Percentiles rank a stretch among this genome's conserved stretches.
These are phyloP conservation scores for Podila verticillata DNA, from an alignment of 192 early-diverging fungal species.

Conservation along the genomic window DNA sequence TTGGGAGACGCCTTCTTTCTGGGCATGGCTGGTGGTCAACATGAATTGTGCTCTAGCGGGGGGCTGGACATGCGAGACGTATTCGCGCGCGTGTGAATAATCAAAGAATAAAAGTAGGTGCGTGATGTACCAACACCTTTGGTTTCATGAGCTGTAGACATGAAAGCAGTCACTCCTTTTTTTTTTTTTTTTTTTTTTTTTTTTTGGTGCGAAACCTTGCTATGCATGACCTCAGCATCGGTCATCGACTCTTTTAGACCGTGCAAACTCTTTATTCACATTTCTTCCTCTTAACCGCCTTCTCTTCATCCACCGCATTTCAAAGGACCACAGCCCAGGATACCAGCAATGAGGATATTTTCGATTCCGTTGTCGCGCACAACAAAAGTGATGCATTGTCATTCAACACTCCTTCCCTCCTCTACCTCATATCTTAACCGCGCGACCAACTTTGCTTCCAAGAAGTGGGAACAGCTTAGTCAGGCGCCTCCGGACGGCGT, in stretches of 20 bases:
- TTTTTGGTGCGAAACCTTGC: too few species aligned
- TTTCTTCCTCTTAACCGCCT: not conserved
- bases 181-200: too few species aligned
- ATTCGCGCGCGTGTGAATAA: too few species aligned
- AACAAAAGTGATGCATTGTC: conserved; percentile 63
- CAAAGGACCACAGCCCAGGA: not conserved
- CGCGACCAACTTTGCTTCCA: conserved; percentile 55
- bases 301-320: not conserved
- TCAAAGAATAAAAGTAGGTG: too few species aligned
- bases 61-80: not conserved
- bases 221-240: too few species aligned
- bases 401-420: conserved; percentile 52
- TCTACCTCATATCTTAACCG: conserved; percentile 54
- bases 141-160: too few species aligned
- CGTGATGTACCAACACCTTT: too few species aligned
- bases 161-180: too few species aligned
- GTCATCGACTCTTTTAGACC: too few species aligned
- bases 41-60: not conserved
- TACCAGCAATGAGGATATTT: conserved; percentile 50
- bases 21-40: not conserved
- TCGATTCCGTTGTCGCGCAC: conserved; percentile 61
- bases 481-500: conserved; percentile 53
- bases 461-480: conserved; percentile 64
- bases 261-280: too few species aligned
- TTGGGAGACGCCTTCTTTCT: not conserved